A percentile compares a stretch with the other conserved stretches of the same genome.
Conservation (phyloP, 352 stramenopile species). For the Achlya hypogyna region DNA sequence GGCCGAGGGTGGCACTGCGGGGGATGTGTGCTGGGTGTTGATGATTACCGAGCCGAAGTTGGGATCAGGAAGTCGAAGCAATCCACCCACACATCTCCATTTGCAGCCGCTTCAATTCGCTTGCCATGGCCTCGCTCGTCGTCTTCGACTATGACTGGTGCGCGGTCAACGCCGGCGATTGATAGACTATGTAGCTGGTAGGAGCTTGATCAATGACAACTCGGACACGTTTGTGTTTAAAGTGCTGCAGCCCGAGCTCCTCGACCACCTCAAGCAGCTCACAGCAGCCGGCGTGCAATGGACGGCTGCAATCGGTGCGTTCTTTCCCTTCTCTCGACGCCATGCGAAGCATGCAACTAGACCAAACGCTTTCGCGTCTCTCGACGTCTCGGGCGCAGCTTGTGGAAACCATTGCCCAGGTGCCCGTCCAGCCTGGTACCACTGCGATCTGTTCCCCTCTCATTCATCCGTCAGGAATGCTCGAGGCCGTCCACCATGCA, state of each 20-base stretch:
- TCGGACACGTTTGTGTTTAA: conserved; percentile 75
- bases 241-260: conserved; percentile 45
- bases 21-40: too few species aligned
- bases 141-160: conserved; percentile 83
- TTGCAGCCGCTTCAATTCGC: background rate
- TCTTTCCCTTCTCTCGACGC: background rate
- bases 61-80: too few species aligned
- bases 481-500: conserved; percentile 49
- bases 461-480: conserved; percentile 29
- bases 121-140: conserved; percentile 32
- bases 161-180: too few species aligned
- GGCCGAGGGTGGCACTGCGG: too few species aligned
- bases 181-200: background rate
- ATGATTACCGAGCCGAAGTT: too few species aligned
- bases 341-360: background rate
- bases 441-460: background rate
- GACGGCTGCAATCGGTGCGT: conserved; percentile 14
- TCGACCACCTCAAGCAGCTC: conserved; percentile 29
- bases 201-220: conserved; percentile 62
- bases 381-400: conserved; percentile 27
- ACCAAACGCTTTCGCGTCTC: conserved; percentile 14
- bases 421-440: conserved; percentile 38
- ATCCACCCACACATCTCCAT: too few species aligned
- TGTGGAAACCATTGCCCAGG: conserved; percentile 31
- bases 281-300: conserved; percentile 24